Base-by-base conservation (phyloP, 2,329 filamentous ascomycete genomes). In the Fusarium sp. region DNA sequence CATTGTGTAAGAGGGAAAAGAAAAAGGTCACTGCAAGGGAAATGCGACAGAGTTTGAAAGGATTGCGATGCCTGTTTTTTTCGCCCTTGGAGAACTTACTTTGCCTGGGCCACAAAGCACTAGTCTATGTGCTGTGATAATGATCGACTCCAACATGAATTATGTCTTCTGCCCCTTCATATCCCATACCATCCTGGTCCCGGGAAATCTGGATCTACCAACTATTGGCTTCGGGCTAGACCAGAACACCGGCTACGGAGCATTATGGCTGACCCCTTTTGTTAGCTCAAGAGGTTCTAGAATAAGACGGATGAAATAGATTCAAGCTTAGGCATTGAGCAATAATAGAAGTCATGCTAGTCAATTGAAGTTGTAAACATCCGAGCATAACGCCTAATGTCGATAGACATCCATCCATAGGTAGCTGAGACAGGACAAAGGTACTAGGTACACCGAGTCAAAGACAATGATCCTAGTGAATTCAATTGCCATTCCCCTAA, bases 171-270 rank as follows among this genome's bases (percentile, higher is more conserved):
- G n/a, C 31, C 31, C 29, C 33, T 36, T 10, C 33, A 6, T 38
- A n/a, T 40, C 23, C 59, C 34, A 16, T 38, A 46, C 46, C 18
- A 60, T 58, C 53, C 50, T 56, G 25, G 31, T 54, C 40, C 8
- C n/a, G 33, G 55, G 67, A 70, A 68, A 70, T 68, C 63, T 49
- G 63, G 63, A 70, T 64, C 67, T 67, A 58, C 57, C 18, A 23
- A 31, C 38, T 54, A 42, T 38, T 54, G 34, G 34, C 11, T n/a
- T 54, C 16, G 20, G 42, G 31, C 16, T 25, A 31, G 23, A 20
- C 27, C 34, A 36, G 29, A 20, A 27, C 42, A 16, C 16, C 38
- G 27, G 14, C 57, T 10, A 55, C 29, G 34, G 34, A 51, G 20
- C 49, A 38, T 44, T 14, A 56, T 38, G 11, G 36, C 34, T 25